phyloP scores from a whole-genome alignment of 2,329 filamentous ascomycete species.

The Drechslera avenae region DNA sequence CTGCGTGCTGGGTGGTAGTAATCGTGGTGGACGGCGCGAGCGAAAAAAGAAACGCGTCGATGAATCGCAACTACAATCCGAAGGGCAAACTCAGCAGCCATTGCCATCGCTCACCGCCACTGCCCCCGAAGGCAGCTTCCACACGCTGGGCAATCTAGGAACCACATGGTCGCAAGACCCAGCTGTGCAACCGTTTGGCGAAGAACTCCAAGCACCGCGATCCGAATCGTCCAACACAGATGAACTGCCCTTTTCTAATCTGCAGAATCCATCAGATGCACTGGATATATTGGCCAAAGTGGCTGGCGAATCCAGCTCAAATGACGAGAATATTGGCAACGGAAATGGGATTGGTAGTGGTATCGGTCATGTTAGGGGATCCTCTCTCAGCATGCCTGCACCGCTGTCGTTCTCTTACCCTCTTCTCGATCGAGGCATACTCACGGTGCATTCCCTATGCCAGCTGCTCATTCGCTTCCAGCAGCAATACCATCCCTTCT shows the following conservation, averaged over 20 bases:
- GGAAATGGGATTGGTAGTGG: slow-evolving; percentile 14
- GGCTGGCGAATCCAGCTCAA: slow-evolving; percentile 47
- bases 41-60: slow-evolving; percentile 54
- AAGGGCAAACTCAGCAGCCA: slow-evolving; percentile 10
- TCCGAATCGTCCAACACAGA: slow-evolving; percentile 42
- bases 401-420: slow-evolving; percentile 51
- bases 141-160: slow-evolving; percentile 45
- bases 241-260: slow-evolving; percentile 48
- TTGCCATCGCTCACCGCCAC: slow-evolving; percentile 34
- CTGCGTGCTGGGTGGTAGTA: slow-evolving; percentile 64
- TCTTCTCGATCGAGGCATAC: slow-evolving; percentile 49
- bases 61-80: slow-evolving; percentile 9
- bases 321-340: slow-evolving; percentile 21
- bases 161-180: slow-evolving; percentile 44
- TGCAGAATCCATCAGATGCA: slow-evolving; percentile 57
- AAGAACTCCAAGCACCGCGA: slow-evolving; percentile 31
- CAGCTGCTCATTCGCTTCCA: slow-evolving; percentile 64
- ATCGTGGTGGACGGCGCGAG: slow-evolving; percentile 63
- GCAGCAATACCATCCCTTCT: slow-evolving; percentile 71
- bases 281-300: slow-evolving; percentile 56
- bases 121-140: slow-evolving; percentile 44
- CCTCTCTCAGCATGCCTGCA: slow-evolving; percentile 22
- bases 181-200: slow-evolving; percentile 21
- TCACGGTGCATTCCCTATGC: slow-evolving; percentile 55
- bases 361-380: slow-evolving; percentile 18